Conservation (phyloP, 192 early-diverging fungal genomes). For the Umbelopsis isabellina region DNA sequence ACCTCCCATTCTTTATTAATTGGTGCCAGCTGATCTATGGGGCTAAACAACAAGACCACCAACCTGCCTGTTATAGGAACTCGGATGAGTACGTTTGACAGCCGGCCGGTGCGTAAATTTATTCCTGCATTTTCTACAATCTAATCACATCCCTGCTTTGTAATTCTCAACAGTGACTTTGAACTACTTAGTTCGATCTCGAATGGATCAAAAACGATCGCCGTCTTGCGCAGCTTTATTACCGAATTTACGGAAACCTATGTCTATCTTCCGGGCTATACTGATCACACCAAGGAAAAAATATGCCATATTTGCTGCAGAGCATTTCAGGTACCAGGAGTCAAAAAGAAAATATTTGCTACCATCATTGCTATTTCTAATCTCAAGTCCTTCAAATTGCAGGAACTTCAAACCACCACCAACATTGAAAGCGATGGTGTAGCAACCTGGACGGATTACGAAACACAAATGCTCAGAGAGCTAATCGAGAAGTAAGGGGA, state of each 20-base stretch:
- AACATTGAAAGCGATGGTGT: conserved; percentile 4
- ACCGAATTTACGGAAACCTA: conserved; percentile 57
- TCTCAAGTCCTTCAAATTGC: conserved; percentile 5
- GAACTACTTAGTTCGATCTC: conserved; percentile 47
- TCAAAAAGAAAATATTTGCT: neutral
- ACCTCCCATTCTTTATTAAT: conserved; percentile 25
- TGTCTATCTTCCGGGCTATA: conserved; percentile 58
- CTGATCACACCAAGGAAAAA: conserved; percentile 50
- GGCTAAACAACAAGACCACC: conserved; percentile 3
- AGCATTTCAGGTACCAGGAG: conserved; percentile 37
- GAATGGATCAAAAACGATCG: conserved; percentile 41
- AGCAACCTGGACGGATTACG: conserved; percentile 37
- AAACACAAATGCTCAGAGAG: conserved; percentile 50
- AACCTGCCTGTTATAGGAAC: conserved; percentile 26
- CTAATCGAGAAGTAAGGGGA: conserved; percentile 54
- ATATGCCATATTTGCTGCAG: conserved; percentile 53
- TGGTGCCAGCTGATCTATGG: conserved; percentile 25
- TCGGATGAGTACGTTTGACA: conserved; percentile 29
- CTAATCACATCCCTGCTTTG: conserved; percentile 4
- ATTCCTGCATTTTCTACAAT: neutral
- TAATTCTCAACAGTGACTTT: conserved; percentile 43
- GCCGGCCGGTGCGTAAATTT: neutral
- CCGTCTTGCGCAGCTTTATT: conserved; percentile 43
- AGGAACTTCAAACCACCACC: conserved; percentile 26
- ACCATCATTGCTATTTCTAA: neutral